phyloP scores from a whole-genome alignment of 768 basidiomycete genomes.

The Leccinum boreale region DNA sequence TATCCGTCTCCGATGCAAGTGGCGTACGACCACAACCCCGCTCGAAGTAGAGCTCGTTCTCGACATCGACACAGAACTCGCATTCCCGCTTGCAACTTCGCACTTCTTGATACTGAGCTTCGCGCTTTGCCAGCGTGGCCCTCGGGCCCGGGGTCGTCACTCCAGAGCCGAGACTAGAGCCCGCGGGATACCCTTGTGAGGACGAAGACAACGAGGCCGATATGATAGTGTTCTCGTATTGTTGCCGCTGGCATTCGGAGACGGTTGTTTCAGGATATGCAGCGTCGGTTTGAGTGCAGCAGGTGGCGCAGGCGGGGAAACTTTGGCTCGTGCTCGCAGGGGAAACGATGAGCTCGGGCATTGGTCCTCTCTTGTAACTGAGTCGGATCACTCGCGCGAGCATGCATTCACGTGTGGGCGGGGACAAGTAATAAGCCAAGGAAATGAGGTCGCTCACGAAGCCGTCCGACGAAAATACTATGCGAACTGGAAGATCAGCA shows the following conservation, averaged over 20 bases:
- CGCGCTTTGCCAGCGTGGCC: constrained; percentile 54
- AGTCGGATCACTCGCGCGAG: neutral
- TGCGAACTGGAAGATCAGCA: constrained; percentile 11
- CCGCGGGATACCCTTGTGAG: constrained; percentile 8
- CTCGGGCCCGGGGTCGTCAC: constrained; percentile 19
- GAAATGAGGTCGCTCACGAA: neutral
- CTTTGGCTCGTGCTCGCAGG: constrained; percentile 35
- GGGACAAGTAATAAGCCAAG: neutral
- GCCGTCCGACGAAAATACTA: neutral
- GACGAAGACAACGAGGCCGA: constrained; percentile 15
- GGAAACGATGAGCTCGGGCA: constrained; percentile 63
- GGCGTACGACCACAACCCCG: constrained; percentile 28
- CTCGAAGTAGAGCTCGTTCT: neutral
- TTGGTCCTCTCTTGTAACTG: constrained; percentile 60
- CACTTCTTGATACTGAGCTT: constrained; percentile 71
- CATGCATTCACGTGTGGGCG: neutral
- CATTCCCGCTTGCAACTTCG: constrained; percentile 48
- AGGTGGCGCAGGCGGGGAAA: constrained; percentile 51
- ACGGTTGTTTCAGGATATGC: constrained; percentile 72
- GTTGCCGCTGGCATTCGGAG: constrained; percentile 17
- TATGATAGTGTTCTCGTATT: neutral
- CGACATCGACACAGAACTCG: constrained; percentile 25
- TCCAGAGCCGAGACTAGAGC: neutral
- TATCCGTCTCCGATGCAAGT: constrained; percentile 11
- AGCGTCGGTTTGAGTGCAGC: constrained; percentile 59